Conservation (phyloP, 2,329 filamentous ascomycete genomes). For the Botrytis galanthina region DNA sequence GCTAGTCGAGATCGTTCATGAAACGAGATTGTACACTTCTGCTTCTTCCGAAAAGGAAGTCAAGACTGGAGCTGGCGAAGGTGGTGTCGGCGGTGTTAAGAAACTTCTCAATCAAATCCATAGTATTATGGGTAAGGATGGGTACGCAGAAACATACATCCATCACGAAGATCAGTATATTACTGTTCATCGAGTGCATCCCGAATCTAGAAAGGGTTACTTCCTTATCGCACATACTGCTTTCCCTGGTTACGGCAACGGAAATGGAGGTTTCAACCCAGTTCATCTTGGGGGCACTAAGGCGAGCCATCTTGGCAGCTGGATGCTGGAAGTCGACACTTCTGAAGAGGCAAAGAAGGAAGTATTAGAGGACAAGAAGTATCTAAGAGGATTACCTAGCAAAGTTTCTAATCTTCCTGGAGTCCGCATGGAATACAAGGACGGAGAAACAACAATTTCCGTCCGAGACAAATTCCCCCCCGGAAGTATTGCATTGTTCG, state of each 20-base stretch:
- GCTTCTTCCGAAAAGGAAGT: constrained; percentile 65
- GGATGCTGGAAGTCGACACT: constrained; percentile 87
- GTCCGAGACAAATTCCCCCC: constrained; percentile 84
- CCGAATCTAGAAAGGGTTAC: constrained; percentile 86
- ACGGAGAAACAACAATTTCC: constrained; percentile 73
- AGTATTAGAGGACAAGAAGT: constrained; percentile 65
- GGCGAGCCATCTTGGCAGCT: constrained; percentile 82
- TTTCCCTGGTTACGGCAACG: constrained; percentile 84
- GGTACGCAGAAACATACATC: constrained; percentile 92
- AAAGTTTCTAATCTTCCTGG: constrained; percentile 72
- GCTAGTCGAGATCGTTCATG: constrained; percentile 88
- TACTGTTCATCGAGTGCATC: constrained; percentile 93
- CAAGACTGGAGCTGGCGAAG: constrained; percentile 66
- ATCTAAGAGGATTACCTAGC: constrained; percentile 80
- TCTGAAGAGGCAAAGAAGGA: constrained; percentile 65
- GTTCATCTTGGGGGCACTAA: constrained; percentile 81
- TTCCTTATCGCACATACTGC: constrained; percentile 96
- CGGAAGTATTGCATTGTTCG: constrained; percentile 90
- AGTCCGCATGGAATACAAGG: constrained; percentile 68
- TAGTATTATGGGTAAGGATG: constrained; percentile 90
- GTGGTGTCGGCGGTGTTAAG: constrained; percentile 86
- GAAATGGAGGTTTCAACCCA: constrained; percentile 75
- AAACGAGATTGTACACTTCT: constrained; percentile 80
- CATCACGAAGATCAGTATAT: constrained; percentile 96
- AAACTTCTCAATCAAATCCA: constrained; percentile 94